phyloP scores from a whole-genome alignment of 352 stramenopile species.

The Pythium aristosporum region DNA sequence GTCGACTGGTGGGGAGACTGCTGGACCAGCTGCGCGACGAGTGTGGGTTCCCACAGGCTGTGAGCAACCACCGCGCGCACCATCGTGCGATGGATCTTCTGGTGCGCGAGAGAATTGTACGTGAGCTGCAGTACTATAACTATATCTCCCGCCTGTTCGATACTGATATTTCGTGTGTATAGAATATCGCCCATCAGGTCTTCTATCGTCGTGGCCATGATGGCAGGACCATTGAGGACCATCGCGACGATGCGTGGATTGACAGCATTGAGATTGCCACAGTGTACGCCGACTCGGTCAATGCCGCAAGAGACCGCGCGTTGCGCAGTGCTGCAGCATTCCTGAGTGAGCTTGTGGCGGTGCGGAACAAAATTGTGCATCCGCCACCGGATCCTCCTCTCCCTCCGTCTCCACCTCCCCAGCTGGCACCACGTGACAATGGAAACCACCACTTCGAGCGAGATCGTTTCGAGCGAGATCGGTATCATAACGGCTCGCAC shows the following conservation, averaged over 20 bases:
- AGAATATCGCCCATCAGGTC: neutral
- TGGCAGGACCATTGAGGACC: neutral
- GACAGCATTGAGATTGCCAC: slow-evolving; percentile 10
- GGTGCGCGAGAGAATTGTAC: slow-evolving; percentile 19
- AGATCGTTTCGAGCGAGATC: neutral
- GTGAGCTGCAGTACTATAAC: neutral
- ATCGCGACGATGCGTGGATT: slow-evolving; percentile 5
- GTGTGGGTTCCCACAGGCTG: slow-evolving; percentile 36
- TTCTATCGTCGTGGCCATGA: neutral
- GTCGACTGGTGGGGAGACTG: slow-evolving; percentile 43
- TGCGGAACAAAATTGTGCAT: slow-evolving; percentile 2
- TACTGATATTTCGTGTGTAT: neutral
- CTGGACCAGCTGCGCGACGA: slow-evolving; percentile 41
- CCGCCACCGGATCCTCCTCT: neutral
- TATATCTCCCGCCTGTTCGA: neutral
- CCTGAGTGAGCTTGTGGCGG: slow-evolving; percentile 23
- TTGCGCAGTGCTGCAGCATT: slow-evolving; percentile 8
- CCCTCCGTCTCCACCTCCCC: neutral
- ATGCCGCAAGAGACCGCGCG: slow-evolving; percentile 2
- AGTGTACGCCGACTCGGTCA: neutral
- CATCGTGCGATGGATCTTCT: slow-evolving; percentile 13
- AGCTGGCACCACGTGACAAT: neutral
- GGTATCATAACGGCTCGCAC: neutral
- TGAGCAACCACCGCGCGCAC: slow-evolving; percentile 7
- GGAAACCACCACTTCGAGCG: neutral